These are phyloP conservation scores for Beauveria brongniartii DNA, from an alignment of 2,329 filamentous ascomycete species.

Conservation along the genomic window DNA sequence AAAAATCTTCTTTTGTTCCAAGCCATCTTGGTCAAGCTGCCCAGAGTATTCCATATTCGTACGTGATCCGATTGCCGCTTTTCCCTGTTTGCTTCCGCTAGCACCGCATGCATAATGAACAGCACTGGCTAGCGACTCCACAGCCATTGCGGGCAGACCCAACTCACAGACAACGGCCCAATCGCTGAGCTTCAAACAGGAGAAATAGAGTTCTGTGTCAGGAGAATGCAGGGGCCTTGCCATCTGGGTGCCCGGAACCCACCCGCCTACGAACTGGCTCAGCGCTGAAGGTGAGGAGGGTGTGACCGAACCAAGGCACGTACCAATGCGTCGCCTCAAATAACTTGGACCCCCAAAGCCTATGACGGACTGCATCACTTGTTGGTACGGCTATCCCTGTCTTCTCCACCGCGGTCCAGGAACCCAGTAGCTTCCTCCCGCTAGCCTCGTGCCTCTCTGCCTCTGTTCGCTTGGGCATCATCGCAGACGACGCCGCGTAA, in stretches of 20 bases:
- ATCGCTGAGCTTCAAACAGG: neutral
- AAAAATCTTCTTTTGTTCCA: too few species aligned
- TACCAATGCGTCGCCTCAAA: neutral
- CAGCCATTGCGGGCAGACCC: neutral
- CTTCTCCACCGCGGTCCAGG: neutral
- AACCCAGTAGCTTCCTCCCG: neutral
- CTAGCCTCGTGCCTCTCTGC: neutral
- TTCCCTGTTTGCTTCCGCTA: neutral
- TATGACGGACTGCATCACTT: slow-evolving; percentile 15
- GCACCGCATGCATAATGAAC: neutral
- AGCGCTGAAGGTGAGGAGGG: neutral
- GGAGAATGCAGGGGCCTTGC: neutral
- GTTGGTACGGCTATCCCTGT: slow-evolving; percentile 13
- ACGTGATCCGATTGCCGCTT: neutral
- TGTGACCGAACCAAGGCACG: neutral
- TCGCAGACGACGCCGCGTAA: slow-evolving; percentile 18
- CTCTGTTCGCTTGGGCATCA: neutral
- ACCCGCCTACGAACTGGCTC: neutral
- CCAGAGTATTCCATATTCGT: neutral
- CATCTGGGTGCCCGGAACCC: neutral
- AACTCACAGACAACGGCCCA: neutral
- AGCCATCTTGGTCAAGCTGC: neutral
- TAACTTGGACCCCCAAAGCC: slow-evolving; percentile 13
- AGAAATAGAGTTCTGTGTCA: slow-evolving; percentile 7
- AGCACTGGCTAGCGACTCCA: neutral